These are phyloP conservation scores for Trichoderma harzianum DNA, from an alignment of 2,329 filamentous ascomycete genomes.

Conservation along the genomic window DNA sequence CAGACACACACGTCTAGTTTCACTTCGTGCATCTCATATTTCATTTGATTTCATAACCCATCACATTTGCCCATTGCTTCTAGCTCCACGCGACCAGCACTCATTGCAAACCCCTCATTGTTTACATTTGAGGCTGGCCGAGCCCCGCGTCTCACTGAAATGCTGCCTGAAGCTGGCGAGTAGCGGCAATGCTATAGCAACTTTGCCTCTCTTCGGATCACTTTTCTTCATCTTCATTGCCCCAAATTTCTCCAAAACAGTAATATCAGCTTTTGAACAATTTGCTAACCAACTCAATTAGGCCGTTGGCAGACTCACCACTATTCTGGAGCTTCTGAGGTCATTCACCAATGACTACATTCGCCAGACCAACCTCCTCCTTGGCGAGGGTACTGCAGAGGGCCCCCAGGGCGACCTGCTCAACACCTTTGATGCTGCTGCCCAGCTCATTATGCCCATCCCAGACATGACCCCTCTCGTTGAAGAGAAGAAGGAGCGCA, in stretches of 20 bases:
- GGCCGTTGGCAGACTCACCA: slow-evolving; percentile 59
- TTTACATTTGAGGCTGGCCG: slow-evolving; percentile 21
- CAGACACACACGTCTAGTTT: background rate
- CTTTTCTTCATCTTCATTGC: background rate
- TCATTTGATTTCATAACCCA: background rate
- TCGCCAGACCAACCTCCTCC: slow-evolving; percentile 80
- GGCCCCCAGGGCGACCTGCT: slow-evolving; percentile 43
- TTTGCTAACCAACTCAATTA: slow-evolving; percentile 40
- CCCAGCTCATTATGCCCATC: slow-evolving; percentile 43
- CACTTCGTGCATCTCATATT: background rate
- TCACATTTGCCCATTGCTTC: background rate
- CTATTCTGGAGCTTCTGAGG: slow-evolving; percentile 74
- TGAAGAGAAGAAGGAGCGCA: slow-evolving; percentile 80
- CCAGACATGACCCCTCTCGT: slow-evolving; percentile 43
- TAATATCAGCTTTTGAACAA: background rate
- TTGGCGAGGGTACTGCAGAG: slow-evolving; percentile 60
- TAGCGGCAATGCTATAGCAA: background rate
- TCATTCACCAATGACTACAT: slow-evolving; percentile 81
- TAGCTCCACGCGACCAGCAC: background rate
- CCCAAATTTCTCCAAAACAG: background rate
- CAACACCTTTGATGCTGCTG: slow-evolving; percentile 50
- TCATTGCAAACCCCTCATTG: slow-evolving; percentile 18
- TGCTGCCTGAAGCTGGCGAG: background rate
- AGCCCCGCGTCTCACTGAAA: slow-evolving; percentile 19
- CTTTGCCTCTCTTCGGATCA: background rate